Evolutionary conservation across 1,284 basidiomycete genomes (phyloP).

Genomic region (Apiotrichum gamsii): DNA sequence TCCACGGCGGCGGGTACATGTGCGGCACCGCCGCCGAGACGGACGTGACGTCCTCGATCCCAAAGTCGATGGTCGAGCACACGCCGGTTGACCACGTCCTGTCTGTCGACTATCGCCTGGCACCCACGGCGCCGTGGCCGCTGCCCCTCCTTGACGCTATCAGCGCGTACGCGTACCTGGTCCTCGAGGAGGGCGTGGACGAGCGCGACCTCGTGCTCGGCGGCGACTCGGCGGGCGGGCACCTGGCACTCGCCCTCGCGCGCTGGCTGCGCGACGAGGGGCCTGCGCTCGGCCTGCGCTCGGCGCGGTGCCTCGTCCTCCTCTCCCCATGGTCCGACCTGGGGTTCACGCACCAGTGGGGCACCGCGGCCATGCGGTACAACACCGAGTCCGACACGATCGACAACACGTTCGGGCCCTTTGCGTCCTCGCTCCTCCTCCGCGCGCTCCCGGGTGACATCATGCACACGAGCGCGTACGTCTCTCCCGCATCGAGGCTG

Average conservation of each 20-base stretch:
- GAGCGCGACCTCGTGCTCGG: slow-evolving; percentile 58
- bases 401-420: slow-evolving; percentile 41
- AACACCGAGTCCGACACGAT: slow-evolving; percentile 37
- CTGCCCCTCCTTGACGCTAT: slow-evolving; percentile 59
- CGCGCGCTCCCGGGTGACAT: slow-evolving; percentile 28
- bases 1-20: slow-evolving; percentile 43
- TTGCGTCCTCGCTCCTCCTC: slow-evolving; percentile 36
- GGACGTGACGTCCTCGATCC: slow-evolving; percentile 34
- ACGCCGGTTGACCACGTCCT: slow-evolving; percentile 40
- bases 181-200: slow-evolving; percentile 49
- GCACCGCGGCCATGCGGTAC: slow-evolving; percentile 20
- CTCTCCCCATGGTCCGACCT: slow-evolving; percentile 59
- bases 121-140: slow-evolving; percentile 52
- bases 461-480: slow-evolving; percentile 32
- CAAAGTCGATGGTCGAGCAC: slow-evolving; percentile 31
- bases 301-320: slow-evolving; percentile 54
- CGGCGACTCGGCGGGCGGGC: slow-evolving; percentile 67
- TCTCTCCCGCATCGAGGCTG: slow-evolving; percentile 36
- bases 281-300: slow-evolving; percentile 16
- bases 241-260: slow-evolving; percentile 55
- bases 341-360: slow-evolving; percentile 42
- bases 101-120: slow-evolving; percentile 38
- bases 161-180: slow-evolving; percentile 58
- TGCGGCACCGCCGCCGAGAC: slow-evolving; percentile 39
- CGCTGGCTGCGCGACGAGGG: slow-evolving; percentile 38